Base-by-base conservation (phyloP, 1,284 basidiomycete species). In the Porphyrellus sp. region DNA sequence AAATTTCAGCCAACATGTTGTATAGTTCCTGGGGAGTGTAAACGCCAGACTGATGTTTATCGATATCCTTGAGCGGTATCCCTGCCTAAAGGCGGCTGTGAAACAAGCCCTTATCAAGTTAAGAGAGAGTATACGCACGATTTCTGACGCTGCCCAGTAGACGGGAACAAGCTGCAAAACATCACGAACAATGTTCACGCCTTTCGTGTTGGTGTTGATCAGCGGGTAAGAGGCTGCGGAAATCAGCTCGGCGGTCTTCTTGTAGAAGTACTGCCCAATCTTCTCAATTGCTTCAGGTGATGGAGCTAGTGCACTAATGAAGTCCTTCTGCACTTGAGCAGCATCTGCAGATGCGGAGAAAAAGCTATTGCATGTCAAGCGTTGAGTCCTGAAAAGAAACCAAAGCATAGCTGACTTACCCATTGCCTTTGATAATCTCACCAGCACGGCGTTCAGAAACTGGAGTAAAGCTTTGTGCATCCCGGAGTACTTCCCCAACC, bases 111-210 rank as follows among this genome's bases (percentile, higher is more conserved):
- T 23, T 13, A 8, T n/a, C 1, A 6, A 31, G 21, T 21, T 16
- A 28, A 23, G 18, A 39, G 9, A 43, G 20, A 39, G 13, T 2
- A 25, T 12, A 74, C 84, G 44, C 54, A 89, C 89, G 42, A 91
- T 70, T 49, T 89, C 82, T 24, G 74, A 74, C 4, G 85, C 82
- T 25, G 76, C 81, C 85, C 87, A 91, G 57, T 79, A 70, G 30
- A 89, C 70, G 7, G 90, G 84, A 0, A 85, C 76, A 30, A 75
- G 65, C 63, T 80, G 85, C 56, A 89, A 64, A 4, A 92, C 86
- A 59, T 89, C 83, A 7, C 78, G 75, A 24, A 87, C 83, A 53
- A 93, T 70, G 63, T 93, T 87, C 21, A 91, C 74, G 39, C 75
- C 77, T 39, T 68, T 71, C 5, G 72, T 73, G 28, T 77, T 75